Conservation (phyloP, 306 rosid genomes). For the Cucumis melo region DNA sequence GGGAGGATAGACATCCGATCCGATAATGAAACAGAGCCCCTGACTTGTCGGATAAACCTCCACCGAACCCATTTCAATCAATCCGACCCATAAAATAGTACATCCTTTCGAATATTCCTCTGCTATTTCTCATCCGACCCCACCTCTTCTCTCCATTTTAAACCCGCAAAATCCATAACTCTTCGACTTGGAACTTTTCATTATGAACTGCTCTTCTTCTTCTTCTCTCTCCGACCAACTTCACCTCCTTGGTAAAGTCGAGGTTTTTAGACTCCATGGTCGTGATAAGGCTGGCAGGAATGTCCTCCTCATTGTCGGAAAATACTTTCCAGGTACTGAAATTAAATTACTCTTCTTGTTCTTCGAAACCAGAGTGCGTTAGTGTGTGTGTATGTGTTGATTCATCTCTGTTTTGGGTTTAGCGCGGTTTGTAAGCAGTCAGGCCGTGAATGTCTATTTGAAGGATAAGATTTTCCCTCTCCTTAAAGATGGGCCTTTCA, state of each 20-base stretch:
- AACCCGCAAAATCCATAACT: background rate
- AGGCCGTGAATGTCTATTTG: background rate
- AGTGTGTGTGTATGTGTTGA: background rate
- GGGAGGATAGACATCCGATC: background rate
- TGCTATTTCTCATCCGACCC: background rate
- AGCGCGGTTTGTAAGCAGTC: background rate
- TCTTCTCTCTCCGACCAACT: background rate
- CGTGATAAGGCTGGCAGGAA: slow-evolving; percentile 3
- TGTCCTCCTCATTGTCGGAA: slow-evolving; percentile 1
- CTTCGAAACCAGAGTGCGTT: background rate
- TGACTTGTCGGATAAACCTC: slow-evolving; percentile 1
- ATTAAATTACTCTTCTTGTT: background rate
- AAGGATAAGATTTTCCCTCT: background rate
- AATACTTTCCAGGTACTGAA: slow-evolving; percentile 1
- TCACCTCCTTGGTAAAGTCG: slow-evolving; percentile 1
- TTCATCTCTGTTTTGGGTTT: background rate
- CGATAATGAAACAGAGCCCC: background rate
- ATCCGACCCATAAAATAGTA: background rate
- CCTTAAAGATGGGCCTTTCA: background rate
- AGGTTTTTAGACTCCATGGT: slow-evolving; percentile 1
- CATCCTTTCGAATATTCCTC: slow-evolving; percentile 1
- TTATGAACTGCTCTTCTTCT: background rate
- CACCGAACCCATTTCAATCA: background rate
- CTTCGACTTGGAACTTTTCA: background rate
- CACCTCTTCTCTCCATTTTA: background rate